phyloP scores from a whole-genome alignment of 805 yeast genomes.

The Kodamaea kaohsiungensis region DNA sequence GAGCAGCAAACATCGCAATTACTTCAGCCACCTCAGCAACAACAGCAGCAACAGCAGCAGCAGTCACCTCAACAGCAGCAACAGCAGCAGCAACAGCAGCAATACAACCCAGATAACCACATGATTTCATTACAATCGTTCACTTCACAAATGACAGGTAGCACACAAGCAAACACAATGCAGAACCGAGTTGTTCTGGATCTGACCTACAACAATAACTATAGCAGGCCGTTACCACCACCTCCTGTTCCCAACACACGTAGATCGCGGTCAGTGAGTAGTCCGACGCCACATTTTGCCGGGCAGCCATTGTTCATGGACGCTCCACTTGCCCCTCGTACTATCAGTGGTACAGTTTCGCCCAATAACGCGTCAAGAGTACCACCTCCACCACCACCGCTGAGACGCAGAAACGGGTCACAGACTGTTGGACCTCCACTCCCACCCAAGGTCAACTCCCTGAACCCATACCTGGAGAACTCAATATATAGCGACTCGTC shows the following conservation, averaged over 20 bases:
- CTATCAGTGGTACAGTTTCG: background rate
- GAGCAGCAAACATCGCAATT: background rate
- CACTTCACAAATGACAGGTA: constrained; percentile 43
- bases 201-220: background rate
- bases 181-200: constrained; percentile 8
- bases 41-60: background rate
- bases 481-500: constrained; percentile 11
- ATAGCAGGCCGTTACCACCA: constrained; percentile 23
- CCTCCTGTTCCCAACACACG: constrained; percentile 42
- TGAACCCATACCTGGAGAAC: constrained; percentile 9
- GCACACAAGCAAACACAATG: constrained; percentile 33
- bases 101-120: constrained; percentile 18
- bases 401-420: constrained; percentile 30
- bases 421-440: constrained; percentile 24
- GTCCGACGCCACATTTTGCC: constrained; percentile 26
- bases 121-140: constrained; percentile 40
- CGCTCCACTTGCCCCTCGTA: background rate
- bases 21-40: background rate
- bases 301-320: constrained; percentile 8
- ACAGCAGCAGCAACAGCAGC: background rate
- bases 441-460: constrained; percentile 28
- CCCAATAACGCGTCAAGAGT: constrained; percentile 9
- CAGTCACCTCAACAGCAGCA: background rate
- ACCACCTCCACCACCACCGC: constrained; percentile 47
- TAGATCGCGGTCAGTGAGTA: constrained; percentile 35